Conservation (phyloP, 1,284 basidiomycete genomes). For the Mycosarcoma mackinlayi region DNA sequence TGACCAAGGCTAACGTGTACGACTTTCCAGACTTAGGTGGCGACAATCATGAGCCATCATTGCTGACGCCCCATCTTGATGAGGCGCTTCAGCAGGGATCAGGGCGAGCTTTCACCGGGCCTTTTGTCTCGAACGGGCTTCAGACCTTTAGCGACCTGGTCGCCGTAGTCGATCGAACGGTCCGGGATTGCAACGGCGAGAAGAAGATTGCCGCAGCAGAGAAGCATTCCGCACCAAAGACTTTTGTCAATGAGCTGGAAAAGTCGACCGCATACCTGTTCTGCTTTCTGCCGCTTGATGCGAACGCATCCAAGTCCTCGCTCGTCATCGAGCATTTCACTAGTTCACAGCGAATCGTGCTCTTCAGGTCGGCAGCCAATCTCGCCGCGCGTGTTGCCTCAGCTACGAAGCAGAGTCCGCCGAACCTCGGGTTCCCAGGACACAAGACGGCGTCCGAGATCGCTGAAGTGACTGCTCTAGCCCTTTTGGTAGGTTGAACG, state of each 20-base stretch:
- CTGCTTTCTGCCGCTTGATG: conserved; percentile 7
- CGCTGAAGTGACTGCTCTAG: background rate
- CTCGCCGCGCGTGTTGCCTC: conserved; percentile 14
- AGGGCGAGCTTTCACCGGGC: too few species aligned
- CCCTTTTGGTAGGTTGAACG: conserved; percentile 13
- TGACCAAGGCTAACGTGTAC: conserved; percentile 1
- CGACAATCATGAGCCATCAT: background rate
- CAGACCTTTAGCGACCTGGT: conserved; percentile 9
- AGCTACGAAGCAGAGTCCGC: conserved; percentile 7
- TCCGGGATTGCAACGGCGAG: background rate
- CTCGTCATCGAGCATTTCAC: conserved; percentile 13
- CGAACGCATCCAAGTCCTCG: background rate
- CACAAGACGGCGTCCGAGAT: conserved; percentile 4
- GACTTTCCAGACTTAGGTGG: background rate
- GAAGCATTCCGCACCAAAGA: conserved; percentile 1
- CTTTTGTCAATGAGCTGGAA: conserved; percentile 22
- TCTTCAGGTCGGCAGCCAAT: conserved; percentile 28
- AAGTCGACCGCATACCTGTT: conserved; percentile 13
- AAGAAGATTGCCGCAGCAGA: background rate
- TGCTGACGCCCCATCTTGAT: too few species aligned
- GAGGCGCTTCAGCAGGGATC: too few species aligned
- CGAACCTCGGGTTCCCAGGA: conserved; percentile 6
- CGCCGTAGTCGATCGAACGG: background rate
- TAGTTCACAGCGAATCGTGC: conserved; percentile 2
- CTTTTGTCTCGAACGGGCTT: conserved; percentile 9